These are phyloP conservation scores for Talaromyces pinophilus DNA, from an alignment of 2,329 filamentous ascomycete genomes.

Conservation along the genomic window DNA sequence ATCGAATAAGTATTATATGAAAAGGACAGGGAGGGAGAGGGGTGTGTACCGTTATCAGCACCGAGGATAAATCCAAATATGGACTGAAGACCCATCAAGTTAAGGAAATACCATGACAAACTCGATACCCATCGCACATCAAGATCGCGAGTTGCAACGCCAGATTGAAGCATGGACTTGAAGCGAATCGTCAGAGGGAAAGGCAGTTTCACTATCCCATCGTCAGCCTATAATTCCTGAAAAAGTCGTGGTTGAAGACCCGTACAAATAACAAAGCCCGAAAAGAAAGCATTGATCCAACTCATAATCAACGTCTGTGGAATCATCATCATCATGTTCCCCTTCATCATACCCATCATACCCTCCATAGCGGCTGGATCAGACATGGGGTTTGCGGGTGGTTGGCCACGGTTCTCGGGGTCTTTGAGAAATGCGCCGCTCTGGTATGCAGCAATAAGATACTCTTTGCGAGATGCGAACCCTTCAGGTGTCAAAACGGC, in stretches of 20 bases:
- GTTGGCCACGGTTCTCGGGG: slow-evolving; percentile 80
- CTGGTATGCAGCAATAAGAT: slow-evolving; percentile 78
- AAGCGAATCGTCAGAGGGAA: slow-evolving; percentile 98
- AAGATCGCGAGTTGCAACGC: slow-evolving; percentile 91
- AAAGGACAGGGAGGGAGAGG: slow-evolving; percentile 1
- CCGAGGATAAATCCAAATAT: slow-evolving; percentile 97
- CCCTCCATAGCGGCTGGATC: slow-evolving; percentile 97
- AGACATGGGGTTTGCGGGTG: slow-evolving; percentile 88
- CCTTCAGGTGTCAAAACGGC: slow-evolving; percentile 75
- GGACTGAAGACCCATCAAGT: slow-evolving; percentile 92
- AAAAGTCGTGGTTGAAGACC: slow-evolving; percentile 31
- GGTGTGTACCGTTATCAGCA: slow-evolving; percentile 82
- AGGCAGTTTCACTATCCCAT: slow-evolving; percentile 76
- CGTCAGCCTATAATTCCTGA: neutral
- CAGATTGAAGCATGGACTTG: slow-evolving; percentile 98
- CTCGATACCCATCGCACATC: slow-evolving; percentile 98
- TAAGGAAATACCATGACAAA: slow-evolving; percentile 98
- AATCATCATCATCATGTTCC: slow-evolving; percentile 99
- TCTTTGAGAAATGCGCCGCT: slow-evolving; percentile 87
- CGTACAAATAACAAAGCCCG: slow-evolving; percentile 93
- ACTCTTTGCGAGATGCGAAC: slow-evolving; percentile 78
- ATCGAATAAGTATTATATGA: neutral
- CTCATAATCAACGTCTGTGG: slow-evolving; percentile 99
- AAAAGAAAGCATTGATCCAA: slow-evolving; percentile 99
- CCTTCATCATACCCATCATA: slow-evolving; percentile 99